phyloP scores from a whole-genome alignment of 2,329 filamentous ascomycete species.

The Fonsecaea erecta region DNA sequence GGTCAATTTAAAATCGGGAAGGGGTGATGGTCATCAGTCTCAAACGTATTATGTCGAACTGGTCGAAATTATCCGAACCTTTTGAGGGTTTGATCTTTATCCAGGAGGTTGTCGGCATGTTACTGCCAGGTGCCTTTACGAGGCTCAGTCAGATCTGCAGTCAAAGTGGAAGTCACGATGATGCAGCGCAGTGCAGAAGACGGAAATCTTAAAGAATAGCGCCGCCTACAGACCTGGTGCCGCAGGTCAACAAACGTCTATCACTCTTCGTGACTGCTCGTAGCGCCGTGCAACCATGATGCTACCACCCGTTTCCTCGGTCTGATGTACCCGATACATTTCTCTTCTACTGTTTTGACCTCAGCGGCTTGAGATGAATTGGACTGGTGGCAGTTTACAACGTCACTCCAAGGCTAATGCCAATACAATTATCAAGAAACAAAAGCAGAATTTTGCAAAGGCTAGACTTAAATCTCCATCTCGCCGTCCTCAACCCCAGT shows the following conservation, averaged over 20 bases:
- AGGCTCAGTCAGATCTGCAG: neutral
- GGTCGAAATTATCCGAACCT: neutral
- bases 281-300: neutral
- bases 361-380: constrained; percentile 46
- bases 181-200: neutral
- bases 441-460: constrained; percentile 45
- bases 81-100: neutral
- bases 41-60: neutral
- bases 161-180: neutral
- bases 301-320: neutral
- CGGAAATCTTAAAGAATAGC: neutral
- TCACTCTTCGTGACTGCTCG: neutral
- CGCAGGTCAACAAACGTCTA: neutral
- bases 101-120: neutral
- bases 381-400: constrained; percentile 50
- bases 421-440: constrained; percentile 37
- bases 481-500: neutral
- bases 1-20: neutral
- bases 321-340: neutral
- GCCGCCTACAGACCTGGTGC: neutral
- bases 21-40: neutral
- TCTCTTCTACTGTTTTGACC: constrained; percentile 1
- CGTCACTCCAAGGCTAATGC: constrained; percentile 45
- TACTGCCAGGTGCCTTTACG: neutral
- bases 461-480: constrained; percentile 37